phyloP scores from a whole-genome alignment of 116 monocot species.

The Iris pallida region DNA sequence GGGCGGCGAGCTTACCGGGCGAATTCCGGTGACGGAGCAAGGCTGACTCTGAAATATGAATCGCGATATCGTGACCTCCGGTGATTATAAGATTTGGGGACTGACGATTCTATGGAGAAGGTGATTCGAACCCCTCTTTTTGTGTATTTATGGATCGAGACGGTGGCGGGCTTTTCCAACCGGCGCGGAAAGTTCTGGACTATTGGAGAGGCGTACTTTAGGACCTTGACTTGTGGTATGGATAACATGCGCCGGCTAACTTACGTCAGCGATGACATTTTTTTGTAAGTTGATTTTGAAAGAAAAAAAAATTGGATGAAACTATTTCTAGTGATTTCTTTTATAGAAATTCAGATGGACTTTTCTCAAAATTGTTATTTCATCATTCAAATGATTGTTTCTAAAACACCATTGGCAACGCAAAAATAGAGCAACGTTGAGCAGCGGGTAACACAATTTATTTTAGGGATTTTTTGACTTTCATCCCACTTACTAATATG shows the following conservation, averaged over 20 bases:
- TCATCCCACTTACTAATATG: too few relatives aligned
- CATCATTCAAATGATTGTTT: too few relatives aligned
- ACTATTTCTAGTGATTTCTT: too few relatives aligned
- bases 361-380: too few relatives aligned
- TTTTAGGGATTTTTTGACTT: too few relatives aligned
- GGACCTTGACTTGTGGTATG: neutral
- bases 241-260: neutral
- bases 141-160: neutral
- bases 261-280: neutral
- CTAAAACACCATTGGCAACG: too few relatives aligned
- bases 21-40: neutral
- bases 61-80: neutral
- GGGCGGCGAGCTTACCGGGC: constrained; percentile 2
- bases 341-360: too few relatives aligned
- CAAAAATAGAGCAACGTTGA: too few relatives aligned
- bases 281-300: neutral
- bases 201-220: neutral
- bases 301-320: too few relatives aligned
- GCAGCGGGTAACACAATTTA: too few relatives aligned
- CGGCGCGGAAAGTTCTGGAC: neutral
- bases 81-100: neutral
- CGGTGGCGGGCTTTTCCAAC: neutral
- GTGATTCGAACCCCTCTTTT: neutral
- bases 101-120: neutral
- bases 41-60: too few relatives aligned